phyloP scores from a whole-genome alignment of 352 stramenopile genomes.

The Peronospora destructor region DNA sequence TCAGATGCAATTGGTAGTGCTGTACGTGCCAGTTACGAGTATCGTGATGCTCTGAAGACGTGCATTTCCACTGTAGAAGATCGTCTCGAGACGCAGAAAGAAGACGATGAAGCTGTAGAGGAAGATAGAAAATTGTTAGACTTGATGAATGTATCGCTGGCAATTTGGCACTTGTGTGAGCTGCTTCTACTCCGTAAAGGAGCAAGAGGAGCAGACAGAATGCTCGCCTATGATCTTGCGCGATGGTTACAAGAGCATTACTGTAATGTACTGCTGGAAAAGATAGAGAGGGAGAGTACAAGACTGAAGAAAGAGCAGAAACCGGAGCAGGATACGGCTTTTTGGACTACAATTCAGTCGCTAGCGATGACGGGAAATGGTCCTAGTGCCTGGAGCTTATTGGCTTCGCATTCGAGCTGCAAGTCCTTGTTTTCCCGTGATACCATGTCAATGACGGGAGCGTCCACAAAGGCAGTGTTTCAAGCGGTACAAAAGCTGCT shows the following conservation, averaged over 20 bases:
- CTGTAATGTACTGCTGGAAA: constrained; percentile 43
- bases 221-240: constrained; percentile 63
- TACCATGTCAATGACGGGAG: constrained; percentile 31
- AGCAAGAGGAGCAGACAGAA: constrained; percentile 40
- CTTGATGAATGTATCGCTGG: constrained; percentile 70
- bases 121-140: constrained; percentile 50
- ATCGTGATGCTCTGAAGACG: constrained; percentile 61
- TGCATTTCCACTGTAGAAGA: constrained; percentile 64
- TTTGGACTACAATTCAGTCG: constrained; percentile 61
- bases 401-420: constrained; percentile 52
- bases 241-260: constrained; percentile 77
- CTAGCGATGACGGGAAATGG: constrained; percentile 50
- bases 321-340: constrained; percentile 40
- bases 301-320: constrained; percentile 33
- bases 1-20: constrained; percentile 9
- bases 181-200: constrained; percentile 61
- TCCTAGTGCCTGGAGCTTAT: constrained; percentile 45
- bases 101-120: constrained; percentile 5
- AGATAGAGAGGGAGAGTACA: constrained; percentile 37
- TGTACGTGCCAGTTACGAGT: constrained; percentile 49
- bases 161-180: constrained; percentile 75
- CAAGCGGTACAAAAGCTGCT: constrained; percentile 57
- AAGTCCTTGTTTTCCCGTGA: constrained; percentile 43
- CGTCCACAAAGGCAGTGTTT: constrained; percentile 44
- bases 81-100: constrained; percentile 25